These are phyloP conservation scores for Plasmodium sp. DNA, from an alignment of 169 alveolate species.

Conservation along the genomic window DNA sequence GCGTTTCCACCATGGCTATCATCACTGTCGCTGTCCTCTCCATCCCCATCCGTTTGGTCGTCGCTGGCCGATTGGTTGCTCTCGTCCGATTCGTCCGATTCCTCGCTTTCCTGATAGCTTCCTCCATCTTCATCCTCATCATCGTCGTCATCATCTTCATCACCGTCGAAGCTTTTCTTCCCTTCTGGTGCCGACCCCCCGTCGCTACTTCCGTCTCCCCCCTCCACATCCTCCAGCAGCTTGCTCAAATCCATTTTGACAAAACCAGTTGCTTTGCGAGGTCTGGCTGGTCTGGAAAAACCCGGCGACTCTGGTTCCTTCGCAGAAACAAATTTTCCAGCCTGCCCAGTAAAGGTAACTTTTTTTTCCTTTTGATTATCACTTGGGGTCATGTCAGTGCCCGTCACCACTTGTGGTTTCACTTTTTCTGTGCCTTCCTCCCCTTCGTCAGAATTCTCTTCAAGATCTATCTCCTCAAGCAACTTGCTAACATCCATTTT, in stretches of 20 bases:
- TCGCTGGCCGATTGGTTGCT: background rate
- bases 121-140: background rate
- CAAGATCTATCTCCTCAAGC: constrained; percentile 1
- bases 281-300: background rate
- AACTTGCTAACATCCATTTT: constrained; percentile 42
- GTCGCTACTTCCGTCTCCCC: background rate
- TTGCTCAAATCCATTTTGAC: constrained; percentile 9
- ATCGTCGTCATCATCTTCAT: background rate
- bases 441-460: constrained; percentile 14
- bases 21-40: background rate
- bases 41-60: background rate
- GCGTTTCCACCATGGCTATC: background rate
- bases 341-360: background rate
- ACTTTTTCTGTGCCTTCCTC: background rate
- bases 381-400: background rate
- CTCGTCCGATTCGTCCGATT: background rate
- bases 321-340: background rate
- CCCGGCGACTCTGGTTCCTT: background rate
- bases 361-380: background rate
- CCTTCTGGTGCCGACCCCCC: background rate
- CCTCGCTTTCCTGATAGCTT: background rate
- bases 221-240: constrained; percentile 9
- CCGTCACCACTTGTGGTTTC: background rate
- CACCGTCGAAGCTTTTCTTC: background rate
- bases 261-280: constrained; percentile 17